Evolutionary conservation across 2,329 filamentous ascomycete species (phyloP), one percentile per base, ranked within the genome.

Genomic region (Scedosporium aurantiacum): DNA sequence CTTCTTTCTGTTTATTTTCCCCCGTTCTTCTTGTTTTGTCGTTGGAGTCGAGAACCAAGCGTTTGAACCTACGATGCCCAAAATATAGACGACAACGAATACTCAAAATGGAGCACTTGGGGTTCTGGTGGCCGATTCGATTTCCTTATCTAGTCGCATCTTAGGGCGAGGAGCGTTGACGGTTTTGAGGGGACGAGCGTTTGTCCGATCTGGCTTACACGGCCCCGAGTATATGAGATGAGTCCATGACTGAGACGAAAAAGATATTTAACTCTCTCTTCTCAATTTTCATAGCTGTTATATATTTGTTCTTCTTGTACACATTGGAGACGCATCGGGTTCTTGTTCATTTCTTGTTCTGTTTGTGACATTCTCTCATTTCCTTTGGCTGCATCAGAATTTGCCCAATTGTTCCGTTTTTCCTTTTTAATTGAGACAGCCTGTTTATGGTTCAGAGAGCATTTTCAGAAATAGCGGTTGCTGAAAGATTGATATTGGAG

Each of bases 221-320:
- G 4, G 18, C 10, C 28, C 8, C 27, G 57, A 32, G 37, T 28
- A 60, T 41, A 21, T 37, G 58, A 60, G 47, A 60, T 21, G 58
- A 55, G 45, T 40, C 58, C 43, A 60, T 18, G 56, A 58, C 28
- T 50, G 45, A 27, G 47, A 60, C 32, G 58, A 60, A 25, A n/a
- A 41, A 23, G 4, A 14, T n/a, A n/a, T 50, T 50, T 59, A 27
- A 54, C 50, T 54, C 50, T 18, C 28, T 58, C 32, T 58, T 55
- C 52, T 60, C 47, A 21, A 10, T 50, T 55, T 60, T 47, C 43
- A 25, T 32, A 43, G 52, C 40, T 56, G 18, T 41, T 56, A 61
- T 43, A 55, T 61, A 54, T 43, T 54, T 60, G n/a, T 55, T 18
- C 16, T 58, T 25, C 40, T 58, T 45, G 32, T 37, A 37, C 32